Evolutionary conservation across 2,329 filamentous ascomycete genomes (phyloP).

Genomic region (Hymenotorrendiella dingleyae): DNA sequence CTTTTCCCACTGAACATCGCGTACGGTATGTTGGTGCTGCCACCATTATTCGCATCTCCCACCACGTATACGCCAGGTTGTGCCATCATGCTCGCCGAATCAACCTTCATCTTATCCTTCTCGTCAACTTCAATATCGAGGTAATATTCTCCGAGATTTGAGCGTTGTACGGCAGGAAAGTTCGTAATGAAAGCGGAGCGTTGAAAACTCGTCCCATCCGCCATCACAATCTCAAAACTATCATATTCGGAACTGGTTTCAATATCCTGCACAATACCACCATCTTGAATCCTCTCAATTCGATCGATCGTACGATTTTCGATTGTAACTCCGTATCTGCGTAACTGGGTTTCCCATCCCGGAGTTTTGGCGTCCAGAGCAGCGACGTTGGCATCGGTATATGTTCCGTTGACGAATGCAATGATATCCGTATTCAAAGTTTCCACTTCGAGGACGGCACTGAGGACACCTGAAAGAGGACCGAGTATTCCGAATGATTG

Average conservation of each 20-base stretch:
- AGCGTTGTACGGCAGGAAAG: conserved; percentile 42
- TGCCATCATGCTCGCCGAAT: conserved; percentile 36
- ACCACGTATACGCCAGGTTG: conserved; percentile 50
- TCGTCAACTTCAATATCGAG: conserved; percentile 28
- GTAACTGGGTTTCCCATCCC: conserved; percentile 44
- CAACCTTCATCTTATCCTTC: conserved; percentile 10
- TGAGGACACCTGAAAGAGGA: conserved; percentile 38
- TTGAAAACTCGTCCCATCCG: conserved; percentile 37
- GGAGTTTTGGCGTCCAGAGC: conserved; percentile 34
- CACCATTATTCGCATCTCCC: conserved; percentile 55
- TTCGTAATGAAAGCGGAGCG: conserved; percentile 48
- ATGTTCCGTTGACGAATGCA: conserved; percentile 47
- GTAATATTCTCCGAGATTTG: conserved; percentile 40
- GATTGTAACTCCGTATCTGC: conserved; percentile 44
- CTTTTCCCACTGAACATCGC: conserved; percentile 55
- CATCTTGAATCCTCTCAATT: conserved; percentile 41
- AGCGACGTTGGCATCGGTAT: conserved; percentile 39
- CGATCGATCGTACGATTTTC: conserved; percentile 49
- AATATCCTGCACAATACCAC: conserved; percentile 10
- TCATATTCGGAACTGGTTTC: conserved; percentile 39
- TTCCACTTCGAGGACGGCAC: conserved; percentile 44
- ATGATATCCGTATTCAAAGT: conserved; percentile 46
- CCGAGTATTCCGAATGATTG: conserved; percentile 50
- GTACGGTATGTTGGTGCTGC: conserved; percentile 55
- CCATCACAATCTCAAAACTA: conserved; percentile 49